A percentile compares a stretch with the other conserved stretches of the same genome.
phyloP scores from a whole-genome alignment of 208 protist species.

The Angomonas desouzai region DNA sequence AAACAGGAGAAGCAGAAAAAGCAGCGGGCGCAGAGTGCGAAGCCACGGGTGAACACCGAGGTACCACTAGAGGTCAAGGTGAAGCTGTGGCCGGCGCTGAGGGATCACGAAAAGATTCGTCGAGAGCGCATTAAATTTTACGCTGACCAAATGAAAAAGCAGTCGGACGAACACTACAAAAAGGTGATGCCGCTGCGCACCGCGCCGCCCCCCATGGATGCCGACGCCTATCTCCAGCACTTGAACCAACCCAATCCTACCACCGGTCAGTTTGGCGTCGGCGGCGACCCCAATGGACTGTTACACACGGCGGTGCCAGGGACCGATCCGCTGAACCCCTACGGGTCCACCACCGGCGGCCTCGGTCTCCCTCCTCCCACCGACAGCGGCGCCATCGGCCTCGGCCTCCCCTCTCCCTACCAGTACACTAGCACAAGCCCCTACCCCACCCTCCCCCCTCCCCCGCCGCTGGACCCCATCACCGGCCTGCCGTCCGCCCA shows the following conservation, averaged over 20 bases:
- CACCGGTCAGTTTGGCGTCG: conserved; percentile 1
- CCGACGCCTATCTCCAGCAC: neutral
- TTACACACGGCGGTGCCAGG: neutral
- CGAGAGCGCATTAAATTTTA: conserved; percentile 62
- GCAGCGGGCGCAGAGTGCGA: conserved; percentile 29
- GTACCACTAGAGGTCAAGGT: conserved; percentile 75
- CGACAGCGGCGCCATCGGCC: neutral
- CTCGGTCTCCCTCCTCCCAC: neutral
- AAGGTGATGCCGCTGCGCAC: conserved; percentile 41
- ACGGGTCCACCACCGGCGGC: neutral
- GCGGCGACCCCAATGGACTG: conserved; percentile 7
- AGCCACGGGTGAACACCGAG: conserved; percentile 16
- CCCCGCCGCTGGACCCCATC: neutral
- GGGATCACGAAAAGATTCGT: conserved; percentile 79
- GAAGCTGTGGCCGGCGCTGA: conserved; percentile 75
- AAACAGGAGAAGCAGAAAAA: neutral
- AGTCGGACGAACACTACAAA: conserved; percentile 40
- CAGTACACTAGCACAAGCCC: neutral
- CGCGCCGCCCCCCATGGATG: conserved; percentile 13
- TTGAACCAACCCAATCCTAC: neutral
- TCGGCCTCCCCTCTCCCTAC: neutral
- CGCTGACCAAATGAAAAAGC: conserved; percentile 36
- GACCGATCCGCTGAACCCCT: neutral
- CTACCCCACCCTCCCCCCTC: conserved; percentile 5
- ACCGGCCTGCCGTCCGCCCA: neutral